These are phyloP conservation scores for Leucosporidium scottii DNA, from an alignment of 768 basidiomycete genomes.

Conservation along the genomic window DNA sequence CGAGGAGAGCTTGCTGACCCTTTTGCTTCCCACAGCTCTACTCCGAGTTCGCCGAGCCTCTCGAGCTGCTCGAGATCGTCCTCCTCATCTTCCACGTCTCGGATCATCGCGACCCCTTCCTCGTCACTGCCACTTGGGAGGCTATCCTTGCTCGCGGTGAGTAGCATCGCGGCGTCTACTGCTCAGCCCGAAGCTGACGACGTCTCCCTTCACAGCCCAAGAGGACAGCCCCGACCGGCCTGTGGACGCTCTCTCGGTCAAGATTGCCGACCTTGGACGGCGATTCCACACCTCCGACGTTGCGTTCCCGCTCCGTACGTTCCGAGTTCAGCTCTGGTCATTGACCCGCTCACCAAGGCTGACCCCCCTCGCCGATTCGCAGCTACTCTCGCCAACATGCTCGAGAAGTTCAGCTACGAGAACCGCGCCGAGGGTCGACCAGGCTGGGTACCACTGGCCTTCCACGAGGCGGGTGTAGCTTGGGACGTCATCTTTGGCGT, in stretches of 20 bases:
- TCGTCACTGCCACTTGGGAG: conserved; percentile 82
- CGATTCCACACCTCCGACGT: conserved; percentile 85
- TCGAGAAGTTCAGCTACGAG: conserved; percentile 65
- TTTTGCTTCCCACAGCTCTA: conserved; percentile 56
- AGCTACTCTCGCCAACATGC: conserved; percentile 69
- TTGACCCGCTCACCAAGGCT: background rate
- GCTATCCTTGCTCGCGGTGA: conserved; percentile 73
- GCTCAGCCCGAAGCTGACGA: conserved; percentile 43
- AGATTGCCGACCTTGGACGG: conserved; percentile 65
- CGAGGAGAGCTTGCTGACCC: background rate
- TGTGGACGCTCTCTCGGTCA: conserved; percentile 59
- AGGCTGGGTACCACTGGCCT: conserved; percentile 75
- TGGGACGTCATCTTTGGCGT: conserved; percentile 76
- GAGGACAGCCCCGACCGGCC: conserved; percentile 40
- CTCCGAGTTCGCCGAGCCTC: conserved; percentile 76
- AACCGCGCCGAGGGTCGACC: conserved; percentile 55
- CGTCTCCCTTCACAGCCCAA: conserved; percentile 5
- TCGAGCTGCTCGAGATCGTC: conserved; percentile 73
- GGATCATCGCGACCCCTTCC: conserved; percentile 75
- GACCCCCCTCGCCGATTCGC: conserved; percentile 12
- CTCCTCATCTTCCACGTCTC: conserved; percentile 88
- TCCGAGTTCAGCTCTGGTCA: background rate
- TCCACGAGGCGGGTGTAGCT: conserved; percentile 74
- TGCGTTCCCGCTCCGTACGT: conserved; percentile 78
- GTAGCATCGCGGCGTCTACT: conserved; percentile 22